Conservation (phyloP, 805 yeast species). For the Blastobotrys americana region DNA sequence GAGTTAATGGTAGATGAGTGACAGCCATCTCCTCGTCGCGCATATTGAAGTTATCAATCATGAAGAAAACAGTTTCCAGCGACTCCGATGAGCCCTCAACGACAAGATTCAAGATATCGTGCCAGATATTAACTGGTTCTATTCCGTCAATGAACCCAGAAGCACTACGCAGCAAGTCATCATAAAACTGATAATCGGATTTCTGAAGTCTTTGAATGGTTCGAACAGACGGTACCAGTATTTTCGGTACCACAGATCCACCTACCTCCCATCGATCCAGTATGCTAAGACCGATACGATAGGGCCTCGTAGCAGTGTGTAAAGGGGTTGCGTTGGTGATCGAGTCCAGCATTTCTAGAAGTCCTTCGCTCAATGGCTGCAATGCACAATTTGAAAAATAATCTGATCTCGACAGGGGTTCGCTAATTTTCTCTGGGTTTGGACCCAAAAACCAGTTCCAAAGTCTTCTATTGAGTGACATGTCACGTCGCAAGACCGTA, state of each 20-base stretch:
- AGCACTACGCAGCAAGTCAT: conserved; percentile 51
- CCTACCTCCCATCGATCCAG: conserved; percentile 97
- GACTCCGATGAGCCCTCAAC: conserved; percentile 22
- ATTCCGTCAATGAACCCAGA: conserved; percentile 76
- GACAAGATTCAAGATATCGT: conserved; percentile 44
- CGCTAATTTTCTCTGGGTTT: conserved; percentile 32
- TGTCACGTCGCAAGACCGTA: conserved; percentile 73
- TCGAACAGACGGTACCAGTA: conserved; percentile 59
- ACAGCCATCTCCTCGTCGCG: conserved; percentile 81
- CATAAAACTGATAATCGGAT: conserved; percentile 17
- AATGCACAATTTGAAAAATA: conserved; percentile 60
- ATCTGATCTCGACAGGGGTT: conserved; percentile 33
- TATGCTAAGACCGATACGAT: conserved; percentile 59
- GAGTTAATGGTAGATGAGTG: conserved; percentile 65
- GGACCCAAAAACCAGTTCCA: conserved; percentile 95
- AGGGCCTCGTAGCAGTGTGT: conserved; percentile 39
- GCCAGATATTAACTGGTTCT: conserved; percentile 76
- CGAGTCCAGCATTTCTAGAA: conserved; percentile 40
- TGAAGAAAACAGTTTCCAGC: conserved; percentile 48
- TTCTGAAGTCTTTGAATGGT: conserved; percentile 33
- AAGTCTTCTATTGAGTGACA: conserved; percentile 88
- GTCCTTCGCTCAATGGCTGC: conserved; percentile 43
- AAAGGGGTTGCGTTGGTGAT: conserved; percentile 27
- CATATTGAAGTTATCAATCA: conserved; percentile 59
- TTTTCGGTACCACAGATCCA: conserved; percentile 56